Evolutionary conservation across 192 early-diverging fungal species (phyloP).

Genomic region (Pilaira anomala): DNA sequence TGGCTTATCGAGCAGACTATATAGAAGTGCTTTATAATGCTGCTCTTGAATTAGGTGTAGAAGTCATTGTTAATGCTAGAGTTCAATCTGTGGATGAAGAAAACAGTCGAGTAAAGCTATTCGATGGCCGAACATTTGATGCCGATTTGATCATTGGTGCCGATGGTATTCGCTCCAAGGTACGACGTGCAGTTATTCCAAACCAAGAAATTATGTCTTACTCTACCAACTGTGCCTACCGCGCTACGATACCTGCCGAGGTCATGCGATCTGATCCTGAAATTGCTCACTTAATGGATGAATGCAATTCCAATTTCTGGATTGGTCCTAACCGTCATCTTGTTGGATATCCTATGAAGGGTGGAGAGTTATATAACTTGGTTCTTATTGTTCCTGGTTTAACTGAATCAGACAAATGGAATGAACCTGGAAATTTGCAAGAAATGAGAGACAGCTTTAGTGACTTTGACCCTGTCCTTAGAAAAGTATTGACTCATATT

Average conservation of each 20-base stretch:
- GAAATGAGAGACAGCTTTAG: conserved; percentile 18
- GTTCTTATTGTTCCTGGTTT: conserved; percentile 13
- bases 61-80: conserved; percentile 14
- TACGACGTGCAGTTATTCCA: conserved; percentile 16
- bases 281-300: conserved; percentile 15
- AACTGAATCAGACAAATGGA: conserved; percentile 19
- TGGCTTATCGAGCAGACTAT: conserved; percentile 20
- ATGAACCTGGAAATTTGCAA: conserved; percentile 14
- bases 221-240: conserved; percentile 24
- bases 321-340: conserved; percentile 19
- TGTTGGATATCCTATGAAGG: conserved; percentile 18
- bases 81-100: conserved; percentile 14
- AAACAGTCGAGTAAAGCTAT: background rate
- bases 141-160: conserved; percentile 22
- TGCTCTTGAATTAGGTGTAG: conserved; percentile 10
- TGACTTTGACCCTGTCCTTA: conserved; percentile 16
- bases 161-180: conserved; percentile 24
- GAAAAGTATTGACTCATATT: conserved; percentile 14
- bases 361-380: conserved; percentile 18
- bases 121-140: background rate
- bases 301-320: conserved; percentile 21
- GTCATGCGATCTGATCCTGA: conserved; percentile 24
- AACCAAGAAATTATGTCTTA: conserved; percentile 2
- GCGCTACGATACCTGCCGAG: conserved; percentile 15
- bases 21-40: conserved; percentile 16